These are phyloP conservation scores for Septoria petroselini DNA, from an alignment of 2,329 filamentous ascomycete species.

Conservation along the genomic window DNA sequence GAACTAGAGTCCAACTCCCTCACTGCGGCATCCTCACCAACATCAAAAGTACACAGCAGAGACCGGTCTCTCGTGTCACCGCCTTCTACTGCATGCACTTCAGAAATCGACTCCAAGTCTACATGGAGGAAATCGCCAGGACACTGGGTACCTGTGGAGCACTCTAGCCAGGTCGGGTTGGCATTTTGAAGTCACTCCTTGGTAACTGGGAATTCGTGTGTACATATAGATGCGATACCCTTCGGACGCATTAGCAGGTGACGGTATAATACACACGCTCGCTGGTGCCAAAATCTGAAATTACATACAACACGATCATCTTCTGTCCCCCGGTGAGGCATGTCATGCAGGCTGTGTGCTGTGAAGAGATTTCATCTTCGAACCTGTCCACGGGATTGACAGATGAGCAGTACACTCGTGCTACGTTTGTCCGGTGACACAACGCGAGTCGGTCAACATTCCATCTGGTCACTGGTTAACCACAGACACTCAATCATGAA, in stretches of 20 bases:
- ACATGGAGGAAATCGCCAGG: constrained; percentile 11
- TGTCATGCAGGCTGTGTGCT: too few relatives aligned
- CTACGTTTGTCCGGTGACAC: too few relatives aligned
- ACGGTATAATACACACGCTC: neutral
- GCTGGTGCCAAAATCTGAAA: too few relatives aligned
- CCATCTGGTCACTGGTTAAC: too few relatives aligned
- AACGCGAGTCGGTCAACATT: too few relatives aligned
- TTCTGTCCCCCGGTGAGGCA: too few relatives aligned
- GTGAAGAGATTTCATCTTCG: too few relatives aligned
- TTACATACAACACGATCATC: too few relatives aligned
- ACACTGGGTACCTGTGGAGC: constrained; percentile 8
- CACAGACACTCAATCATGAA: too few relatives aligned
- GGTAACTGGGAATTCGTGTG: constrained; percentile 3
- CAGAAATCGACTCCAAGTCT: constrained; percentile 10
- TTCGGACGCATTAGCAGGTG: constrained; percentile 5
- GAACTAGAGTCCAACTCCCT: constrained; percentile 29
- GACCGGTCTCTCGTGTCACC: constrained; percentile 21
- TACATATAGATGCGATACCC: constrained; percentile 21
- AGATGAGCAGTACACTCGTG: too few relatives aligned
- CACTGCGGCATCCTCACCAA: constrained; percentile 25
- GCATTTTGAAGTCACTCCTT: constrained; percentile 15
- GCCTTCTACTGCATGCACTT: constrained; percentile 19
- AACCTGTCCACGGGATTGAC: too few relatives aligned
- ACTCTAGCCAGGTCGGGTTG: constrained; percentile 22
- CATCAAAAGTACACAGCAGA: constrained; percentile 31